Conservation (phyloP, 495 filamentous ascomycete genomes). For the Tirmania nivea region DNA sequence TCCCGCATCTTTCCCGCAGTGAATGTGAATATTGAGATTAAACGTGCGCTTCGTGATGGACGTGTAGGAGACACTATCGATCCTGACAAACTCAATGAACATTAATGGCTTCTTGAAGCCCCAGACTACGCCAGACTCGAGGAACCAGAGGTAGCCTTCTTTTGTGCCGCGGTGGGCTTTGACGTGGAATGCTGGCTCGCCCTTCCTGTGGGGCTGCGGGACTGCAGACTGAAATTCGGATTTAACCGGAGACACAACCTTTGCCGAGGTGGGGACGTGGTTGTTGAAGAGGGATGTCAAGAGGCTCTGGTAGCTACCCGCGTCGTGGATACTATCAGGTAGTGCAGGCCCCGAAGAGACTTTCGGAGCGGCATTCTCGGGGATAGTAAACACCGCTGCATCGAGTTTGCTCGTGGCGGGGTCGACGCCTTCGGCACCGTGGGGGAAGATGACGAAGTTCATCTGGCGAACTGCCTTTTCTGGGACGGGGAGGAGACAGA, state of each 20-base stretch:
- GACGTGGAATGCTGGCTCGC: slow-evolving; percentile 76
- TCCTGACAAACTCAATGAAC: slow-evolving; percentile 59
- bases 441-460: slow-evolving; percentile 73
- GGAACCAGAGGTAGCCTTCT: slow-evolving; percentile 83
- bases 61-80: slow-evolving; percentile 71
- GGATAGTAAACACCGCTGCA: slow-evolving; percentile 51
- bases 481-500: slow-evolving; percentile 48
- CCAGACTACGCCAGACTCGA: slow-evolving; percentile 70
- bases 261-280: slow-evolving; percentile 26
- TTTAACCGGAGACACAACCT: slow-evolving; percentile 44
- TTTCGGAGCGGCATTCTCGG: slow-evolving; percentile 44
- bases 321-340: slow-evolving; percentile 20
- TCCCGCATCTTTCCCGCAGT: slow-evolving; percentile 1
- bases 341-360: slow-evolving; percentile 29
- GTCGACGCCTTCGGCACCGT: slow-evolving; percentile 34
- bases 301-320: slow-evolving; percentile 38
- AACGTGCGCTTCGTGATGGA: slow-evolving; percentile 81
- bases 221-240: slow-evolving; percentile 56
- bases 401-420: slow-evolving; percentile 23
- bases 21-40: slow-evolving; percentile 59
- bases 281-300: slow-evolving; percentile 42
- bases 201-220: slow-evolving; percentile 65
- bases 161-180: slow-evolving; percentile 85
- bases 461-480: slow-evolving; percentile 72
- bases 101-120: slow-evolving; percentile 87